Base-by-base conservation (phyloP, 2,329 filamentous ascomycete species). In the Thelonectria olida region DNA sequence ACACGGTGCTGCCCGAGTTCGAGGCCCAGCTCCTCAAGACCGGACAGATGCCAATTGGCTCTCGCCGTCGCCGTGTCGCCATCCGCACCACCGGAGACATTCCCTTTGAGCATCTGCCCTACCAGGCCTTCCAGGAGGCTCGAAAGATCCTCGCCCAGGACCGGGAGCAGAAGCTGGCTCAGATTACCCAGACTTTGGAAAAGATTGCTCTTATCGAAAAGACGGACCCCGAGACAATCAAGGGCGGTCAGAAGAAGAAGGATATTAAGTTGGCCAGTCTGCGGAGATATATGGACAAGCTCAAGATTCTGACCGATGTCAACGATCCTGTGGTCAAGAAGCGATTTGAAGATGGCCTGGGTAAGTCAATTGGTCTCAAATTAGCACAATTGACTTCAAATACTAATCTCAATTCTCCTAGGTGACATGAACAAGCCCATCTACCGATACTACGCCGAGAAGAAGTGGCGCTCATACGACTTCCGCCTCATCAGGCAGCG, bases 101-200 rank as follows among this genome's bases (percentile, higher is more conserved):
- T 50, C 93, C 94, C 23, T 97, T 99, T 75, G 93, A 97, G 81
- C 91, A 95, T 75, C 82, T 99, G 68, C 96, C 96, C 17, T 99
- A 96, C 81, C 95, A 98, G 84, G 96, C 92, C 79, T 99, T 98
- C 82, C 96, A 99, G 80, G 94, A 97, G 81, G 96, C 96, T 39
- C 88, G 94, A 65, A 92, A 93, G 75, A 80, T 98, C 49, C 82
- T 99, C 57, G 84, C 88, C 54, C 87, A 87, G 55, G 96, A 99
- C 76, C 88, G 95, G 39, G 82, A 89, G 67, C 87, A 95, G 79
- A 98, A 97, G 81, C 72, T 98, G 51, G 81, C 84, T 62, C 82
- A 89, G 72, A 95, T 99, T 59, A 80, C 86, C 51, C 82, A 78
- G 25, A 88, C 92, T 77, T 80, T 89, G 51, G 83, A 83, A 61